Evolutionary conservation across 192 early-diverging fungal genomes (phyloP).

Genomic region (Spinellus fusiger): DNA sequence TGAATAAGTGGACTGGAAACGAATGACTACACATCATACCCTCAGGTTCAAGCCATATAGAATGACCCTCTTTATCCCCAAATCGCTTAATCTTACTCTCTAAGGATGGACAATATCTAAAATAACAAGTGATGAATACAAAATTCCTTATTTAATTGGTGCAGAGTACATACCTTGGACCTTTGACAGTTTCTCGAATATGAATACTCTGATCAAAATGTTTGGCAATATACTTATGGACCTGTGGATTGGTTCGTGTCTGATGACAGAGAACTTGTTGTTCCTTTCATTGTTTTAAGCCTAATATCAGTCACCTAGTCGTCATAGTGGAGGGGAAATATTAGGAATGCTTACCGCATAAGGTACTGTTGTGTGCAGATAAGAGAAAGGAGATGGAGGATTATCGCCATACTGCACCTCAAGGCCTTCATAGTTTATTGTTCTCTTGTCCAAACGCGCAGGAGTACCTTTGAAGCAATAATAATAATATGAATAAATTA

Average conservation of each 20-base stretch:
- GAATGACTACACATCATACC: conserved; percentile 20
- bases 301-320: not conserved
- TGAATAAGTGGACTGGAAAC: not conserved
- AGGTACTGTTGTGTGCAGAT: conserved; percentile 62
- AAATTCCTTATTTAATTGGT: not conserved
- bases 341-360: conserved; percentile 35
- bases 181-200: conserved; percentile 78
- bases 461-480: conserved; percentile 53
- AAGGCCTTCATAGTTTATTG: conserved; percentile 67
- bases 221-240: conserved; percentile 62
- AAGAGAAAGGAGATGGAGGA: conserved; percentile 72
- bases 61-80: conserved; percentile 54
- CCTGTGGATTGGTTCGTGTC: conserved; percentile 61
- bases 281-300: conserved; percentile 34
- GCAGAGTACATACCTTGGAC: conserved; percentile 51
- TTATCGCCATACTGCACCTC: conserved; percentile 61
- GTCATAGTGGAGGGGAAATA: not conserved
- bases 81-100: conserved; percentile 79
- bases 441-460: conserved; percentile 66
- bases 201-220: conserved; percentile 78
- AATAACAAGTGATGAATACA: not conserved
- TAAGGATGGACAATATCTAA: conserved; percentile 74
- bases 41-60: conserved; percentile 80
- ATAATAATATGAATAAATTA: not conserved
- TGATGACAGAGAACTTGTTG: conserved; percentile 69